phyloP scores from a whole-genome alignment of 495 filamentous ascomycete genomes.

The Lasiosphaeria hispida region DNA sequence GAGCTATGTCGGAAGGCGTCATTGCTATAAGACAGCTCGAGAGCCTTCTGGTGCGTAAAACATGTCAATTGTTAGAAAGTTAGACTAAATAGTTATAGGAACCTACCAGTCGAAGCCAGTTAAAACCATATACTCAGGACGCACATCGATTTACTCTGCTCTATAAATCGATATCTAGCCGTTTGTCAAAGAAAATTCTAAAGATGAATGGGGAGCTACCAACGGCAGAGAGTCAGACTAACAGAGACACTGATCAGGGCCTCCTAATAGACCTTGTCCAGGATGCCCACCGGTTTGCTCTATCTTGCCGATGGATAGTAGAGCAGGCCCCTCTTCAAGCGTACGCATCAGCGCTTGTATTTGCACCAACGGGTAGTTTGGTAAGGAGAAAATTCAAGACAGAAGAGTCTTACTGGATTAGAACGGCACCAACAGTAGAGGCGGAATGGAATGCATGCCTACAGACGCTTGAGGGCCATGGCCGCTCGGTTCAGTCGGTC shows the following conservation, averaged over 20 bases:
- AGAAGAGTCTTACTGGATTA: too few species aligned
- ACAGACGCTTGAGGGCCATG: too few species aligned
- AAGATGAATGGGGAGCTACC: too few species aligned
- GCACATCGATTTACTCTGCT: conserved; percentile 33
- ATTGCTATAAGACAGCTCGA: conserved; percentile 18
- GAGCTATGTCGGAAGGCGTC: conserved; percentile 24
- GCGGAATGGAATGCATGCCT: neutral
- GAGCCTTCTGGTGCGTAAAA: conserved; percentile 18
- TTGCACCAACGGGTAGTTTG: conserved; percentile 3
- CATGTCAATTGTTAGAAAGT: neutral
- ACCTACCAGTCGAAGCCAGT: neutral
- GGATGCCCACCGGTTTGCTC: conserved; percentile 3
- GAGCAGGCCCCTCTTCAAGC: conserved; percentile 20
- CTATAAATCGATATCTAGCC: too few species aligned
- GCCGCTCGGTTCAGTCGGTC: too few species aligned
- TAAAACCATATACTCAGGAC: conserved; percentile 14
- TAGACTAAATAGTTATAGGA: neutral
- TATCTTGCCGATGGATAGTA: conserved; percentile 21
- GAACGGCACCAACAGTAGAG: neutral
- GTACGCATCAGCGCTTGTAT: neutral
- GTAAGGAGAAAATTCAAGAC: neutral
- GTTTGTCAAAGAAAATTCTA: too few species aligned
- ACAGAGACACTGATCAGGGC: too few species aligned
- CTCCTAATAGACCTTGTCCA: too few species aligned
- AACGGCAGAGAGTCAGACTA: too few species aligned